phyloP scores from a whole-genome alignment of 2,329 filamentous ascomycete genomes.

The Hypocrella siamensis region DNA sequence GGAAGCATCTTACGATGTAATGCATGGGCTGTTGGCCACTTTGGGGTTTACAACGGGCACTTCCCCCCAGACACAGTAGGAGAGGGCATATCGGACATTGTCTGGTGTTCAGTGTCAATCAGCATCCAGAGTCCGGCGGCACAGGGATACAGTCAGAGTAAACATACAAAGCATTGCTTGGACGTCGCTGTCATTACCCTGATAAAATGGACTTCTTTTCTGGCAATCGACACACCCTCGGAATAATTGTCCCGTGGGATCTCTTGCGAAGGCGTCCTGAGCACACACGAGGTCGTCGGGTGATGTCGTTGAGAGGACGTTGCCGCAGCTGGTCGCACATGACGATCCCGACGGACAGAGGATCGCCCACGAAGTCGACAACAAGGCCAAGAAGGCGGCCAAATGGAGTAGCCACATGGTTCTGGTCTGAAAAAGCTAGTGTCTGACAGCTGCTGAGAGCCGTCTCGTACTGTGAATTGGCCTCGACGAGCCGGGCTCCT shows the following conservation, averaged over 20 bases:
- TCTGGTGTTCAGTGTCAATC: constrained; percentile 21
- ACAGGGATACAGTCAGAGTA: too few species aligned
- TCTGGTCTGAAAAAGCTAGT: too few species aligned
- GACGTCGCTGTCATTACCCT: constrained; percentile 31
- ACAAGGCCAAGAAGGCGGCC: constrained; percentile 1
- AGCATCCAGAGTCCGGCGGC: too few species aligned
- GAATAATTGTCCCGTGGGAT: constrained; percentile 29
- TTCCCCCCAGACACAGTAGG: constrained; percentile 37
- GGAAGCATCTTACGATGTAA: constrained; percentile 26
- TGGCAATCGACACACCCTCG: constrained; percentile 37
- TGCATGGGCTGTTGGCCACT: constrained; percentile 28
- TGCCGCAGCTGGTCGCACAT: constrained; percentile 36
- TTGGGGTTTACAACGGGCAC: constrained; percentile 23
- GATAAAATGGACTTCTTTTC: constrained; percentile 29
- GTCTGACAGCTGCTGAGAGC: too few species aligned
- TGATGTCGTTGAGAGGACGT: constrained; percentile 30
- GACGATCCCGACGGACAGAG: constrained; percentile 30
- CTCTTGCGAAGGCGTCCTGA: constrained; percentile 20
- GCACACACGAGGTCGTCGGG: constrained; percentile 32
- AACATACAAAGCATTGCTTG: constrained; percentile 39
- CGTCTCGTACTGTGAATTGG: too few species aligned
- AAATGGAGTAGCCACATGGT: too few species aligned
- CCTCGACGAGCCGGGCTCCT: too few species aligned
- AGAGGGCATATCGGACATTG: constrained; percentile 39
- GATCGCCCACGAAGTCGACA: constrained; percentile 15